These are phyloP conservation scores for Handroanthus guayacan DNA, from an alignment of 257 asterid species.

Conservation along the genomic window DNA sequence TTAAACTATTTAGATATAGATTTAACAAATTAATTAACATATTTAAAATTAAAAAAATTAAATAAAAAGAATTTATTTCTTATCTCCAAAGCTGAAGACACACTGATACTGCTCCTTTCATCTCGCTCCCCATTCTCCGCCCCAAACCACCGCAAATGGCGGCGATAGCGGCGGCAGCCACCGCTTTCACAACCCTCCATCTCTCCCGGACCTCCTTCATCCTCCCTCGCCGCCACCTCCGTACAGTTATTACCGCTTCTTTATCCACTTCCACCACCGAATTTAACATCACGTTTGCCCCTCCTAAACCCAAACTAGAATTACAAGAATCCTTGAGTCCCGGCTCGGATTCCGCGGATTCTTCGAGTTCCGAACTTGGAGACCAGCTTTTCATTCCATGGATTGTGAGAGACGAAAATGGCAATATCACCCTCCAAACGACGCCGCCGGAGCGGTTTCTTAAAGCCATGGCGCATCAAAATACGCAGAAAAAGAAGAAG, in stretches of 20 bases:
- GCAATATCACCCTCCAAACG: constrained; percentile 56
- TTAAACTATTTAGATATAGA: too few relatives aligned
- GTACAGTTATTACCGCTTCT: constrained; percentile 52
- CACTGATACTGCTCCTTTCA: neutral
- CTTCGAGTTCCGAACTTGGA: constrained; percentile 38
- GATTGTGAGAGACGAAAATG: constrained; percentile 74
- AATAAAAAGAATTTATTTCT: constrained; percentile 13
- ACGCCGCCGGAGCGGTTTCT: constrained; percentile 66
- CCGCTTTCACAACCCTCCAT: constrained; percentile 62
- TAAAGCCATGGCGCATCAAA: constrained; percentile 58
- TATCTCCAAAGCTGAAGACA: neutral
- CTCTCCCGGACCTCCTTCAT: constrained; percentile 45
- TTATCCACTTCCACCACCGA: constrained; percentile 60
- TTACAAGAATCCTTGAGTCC: constrained; percentile 30
- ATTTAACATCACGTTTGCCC: constrained; percentile 77
- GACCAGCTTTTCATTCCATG: constrained; percentile 70
- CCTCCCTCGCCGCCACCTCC: constrained; percentile 60
- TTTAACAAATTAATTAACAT: too few relatives aligned
- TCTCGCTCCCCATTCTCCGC: neutral
- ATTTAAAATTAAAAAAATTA: too few relatives aligned
- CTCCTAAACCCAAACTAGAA: constrained; percentile 56
- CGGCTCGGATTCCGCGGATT: constrained; percentile 39
- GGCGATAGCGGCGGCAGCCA: constrained; percentile 70
- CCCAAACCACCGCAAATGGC: constrained; percentile 59
- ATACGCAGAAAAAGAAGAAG: constrained; percentile 66